Percentiles rank a stretch among this genome's conserved stretches.
Evolutionary conservation across 75 land plant genomes (phyloP).

Genomic region (Sequoiadendron giganteum): DNA sequence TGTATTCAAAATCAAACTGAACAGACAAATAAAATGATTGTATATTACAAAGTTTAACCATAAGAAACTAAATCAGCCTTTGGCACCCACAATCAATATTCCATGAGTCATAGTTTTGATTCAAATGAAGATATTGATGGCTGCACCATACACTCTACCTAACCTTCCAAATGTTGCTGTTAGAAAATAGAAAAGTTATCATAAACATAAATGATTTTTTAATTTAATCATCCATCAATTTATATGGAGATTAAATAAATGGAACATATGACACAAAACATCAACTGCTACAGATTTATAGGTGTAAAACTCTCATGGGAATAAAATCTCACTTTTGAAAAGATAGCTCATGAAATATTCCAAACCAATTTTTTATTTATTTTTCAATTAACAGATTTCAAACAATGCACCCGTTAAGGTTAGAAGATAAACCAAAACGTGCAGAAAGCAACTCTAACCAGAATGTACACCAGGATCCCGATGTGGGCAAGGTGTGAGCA

Average conservation of each 20-base stretch:
- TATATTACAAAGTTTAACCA: background rate
- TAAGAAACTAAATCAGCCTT: background rate
- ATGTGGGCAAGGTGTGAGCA: no score
- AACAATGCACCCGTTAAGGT: no score
- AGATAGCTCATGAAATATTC: no score
- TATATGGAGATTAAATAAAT: background rate
- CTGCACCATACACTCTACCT: background rate
- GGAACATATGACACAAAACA: background rate
- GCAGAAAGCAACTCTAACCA: no score
- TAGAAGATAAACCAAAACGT: no score
- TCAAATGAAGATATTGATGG: background rate
- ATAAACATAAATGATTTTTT: background rate
- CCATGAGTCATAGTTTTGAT: background rate
- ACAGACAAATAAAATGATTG: no score
- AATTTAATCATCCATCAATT: background rate
- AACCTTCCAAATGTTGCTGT: background rate
- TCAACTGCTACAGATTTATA: background rate
- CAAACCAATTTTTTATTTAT: no score
- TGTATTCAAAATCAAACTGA: no score
- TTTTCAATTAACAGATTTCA: no score
- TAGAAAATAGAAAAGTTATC: background rate
- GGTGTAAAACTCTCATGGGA: background rate
- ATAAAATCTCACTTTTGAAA: background rate
- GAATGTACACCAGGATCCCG: no score
- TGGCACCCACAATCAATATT: background rate